Conservation (phyloP, 2,329 filamentous ascomycete genomes). For the Trichoderma pleuroti region DNA sequence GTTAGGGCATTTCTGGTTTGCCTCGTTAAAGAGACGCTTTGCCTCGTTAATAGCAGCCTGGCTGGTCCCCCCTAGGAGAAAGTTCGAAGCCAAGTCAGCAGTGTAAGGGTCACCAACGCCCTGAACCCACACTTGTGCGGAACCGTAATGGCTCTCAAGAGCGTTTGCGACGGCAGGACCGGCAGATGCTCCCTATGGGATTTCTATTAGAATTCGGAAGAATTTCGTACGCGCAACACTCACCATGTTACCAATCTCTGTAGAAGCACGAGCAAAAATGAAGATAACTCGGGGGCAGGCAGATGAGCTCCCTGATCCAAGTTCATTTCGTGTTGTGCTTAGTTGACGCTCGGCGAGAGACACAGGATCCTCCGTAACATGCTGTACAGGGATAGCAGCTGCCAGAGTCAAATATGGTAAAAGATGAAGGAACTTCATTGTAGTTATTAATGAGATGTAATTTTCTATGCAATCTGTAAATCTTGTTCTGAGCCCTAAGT, state of each 20-base stretch:
- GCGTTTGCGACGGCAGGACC: not conserved
- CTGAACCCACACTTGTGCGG: not conserved
- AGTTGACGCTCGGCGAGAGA: not conserved
- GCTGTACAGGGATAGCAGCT: not conserved
- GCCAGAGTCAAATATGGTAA: not conserved
- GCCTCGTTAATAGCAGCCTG: not conserved
- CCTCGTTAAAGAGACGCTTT: not conserved
- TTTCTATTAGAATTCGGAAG: not conserved
- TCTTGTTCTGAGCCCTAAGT: not conserved
- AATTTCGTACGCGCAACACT: not conserved
- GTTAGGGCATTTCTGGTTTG: not conserved
- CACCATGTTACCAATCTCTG: not conserved
- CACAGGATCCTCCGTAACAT: not conserved
- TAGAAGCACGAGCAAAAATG: not conserved
- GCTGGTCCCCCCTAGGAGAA: not conserved
- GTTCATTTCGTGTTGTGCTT: not conserved
- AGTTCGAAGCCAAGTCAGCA: not conserved
- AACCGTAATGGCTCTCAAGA: not conserved
- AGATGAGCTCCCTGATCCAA: not conserved
- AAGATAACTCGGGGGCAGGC: not conserved
- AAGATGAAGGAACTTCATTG: not conserved
- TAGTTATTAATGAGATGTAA: not conserved
- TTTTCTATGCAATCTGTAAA: not conserved
- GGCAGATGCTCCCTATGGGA: not conserved
- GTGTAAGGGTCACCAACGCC: not conserved